A percentile compares a stretch with the other conserved stretches of the same genome.
These are phyloP conservation scores for Candida loeiensis DNA, from an alignment of 805 yeast species.

Conservation along the genomic window DNA sequence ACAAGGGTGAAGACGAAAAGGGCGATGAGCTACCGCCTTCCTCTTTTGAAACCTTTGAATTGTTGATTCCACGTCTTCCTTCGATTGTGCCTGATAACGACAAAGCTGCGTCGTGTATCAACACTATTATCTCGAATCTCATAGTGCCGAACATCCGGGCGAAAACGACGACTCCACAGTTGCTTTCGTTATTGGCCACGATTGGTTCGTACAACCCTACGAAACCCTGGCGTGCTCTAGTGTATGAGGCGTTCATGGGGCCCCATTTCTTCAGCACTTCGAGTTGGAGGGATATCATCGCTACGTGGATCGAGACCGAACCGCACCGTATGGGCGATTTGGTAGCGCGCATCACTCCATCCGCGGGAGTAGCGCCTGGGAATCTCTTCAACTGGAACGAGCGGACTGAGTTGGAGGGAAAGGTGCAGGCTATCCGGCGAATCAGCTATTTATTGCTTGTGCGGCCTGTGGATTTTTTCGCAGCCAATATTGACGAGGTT, in stretches of 20 bases:
- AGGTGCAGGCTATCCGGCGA: slow-evolving; percentile 54
- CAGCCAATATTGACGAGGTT: slow-evolving; percentile 48
- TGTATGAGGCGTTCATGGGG: slow-evolving; percentile 66
- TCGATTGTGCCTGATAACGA: slow-evolving; percentile 56
- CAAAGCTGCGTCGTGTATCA: slow-evolving; percentile 47
- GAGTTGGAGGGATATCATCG: slow-evolving; percentile 54
- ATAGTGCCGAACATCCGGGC: slow-evolving; percentile 51
- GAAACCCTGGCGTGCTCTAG: slow-evolving; percentile 60
- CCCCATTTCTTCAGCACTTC: slow-evolving; percentile 45
- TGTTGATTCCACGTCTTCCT: neutral
- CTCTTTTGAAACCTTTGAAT: neutral
- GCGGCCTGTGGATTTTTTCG: slow-evolving; percentile 55
- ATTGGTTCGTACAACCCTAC: slow-evolving; percentile 32
- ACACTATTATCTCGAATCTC: slow-evolving; percentile 51
- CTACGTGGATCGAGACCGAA: slow-evolving; percentile 62
- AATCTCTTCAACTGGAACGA: slow-evolving; percentile 74
- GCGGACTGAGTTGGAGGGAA: slow-evolving; percentile 52
- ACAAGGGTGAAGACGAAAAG: too few relatives aligned
- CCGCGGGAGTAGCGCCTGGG: slow-evolving; percentile 46
- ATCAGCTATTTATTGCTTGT: slow-evolving; percentile 61
- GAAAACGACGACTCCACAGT: slow-evolving; percentile 24
- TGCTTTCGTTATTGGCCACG: slow-evolving; percentile 41
- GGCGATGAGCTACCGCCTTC: too few relatives aligned
- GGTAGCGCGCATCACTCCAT: slow-evolving; percentile 26
- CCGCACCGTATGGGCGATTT: slow-evolving; percentile 57